Percentiles rank a stretch among this genome's conserved stretches.
Conservation (phyloP, 345 rosid species). For the Linum lewisii region DNA sequence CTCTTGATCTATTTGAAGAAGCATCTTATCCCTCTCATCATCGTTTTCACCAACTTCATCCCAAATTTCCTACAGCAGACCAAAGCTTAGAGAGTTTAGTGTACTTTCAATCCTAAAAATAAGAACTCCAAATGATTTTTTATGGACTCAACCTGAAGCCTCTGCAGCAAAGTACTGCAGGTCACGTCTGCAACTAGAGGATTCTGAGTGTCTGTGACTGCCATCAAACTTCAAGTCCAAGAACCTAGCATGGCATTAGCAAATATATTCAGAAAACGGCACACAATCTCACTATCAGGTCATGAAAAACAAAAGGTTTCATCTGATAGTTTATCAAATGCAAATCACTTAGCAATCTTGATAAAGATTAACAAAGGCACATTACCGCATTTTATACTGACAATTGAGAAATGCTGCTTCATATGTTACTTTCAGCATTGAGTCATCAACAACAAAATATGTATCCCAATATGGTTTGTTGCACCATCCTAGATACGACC, state of each 20-base stretch:
- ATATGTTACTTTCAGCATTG: too few species aligned
- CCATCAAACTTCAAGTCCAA: slow-evolving; percentile 41
- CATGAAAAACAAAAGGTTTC: too few species aligned
- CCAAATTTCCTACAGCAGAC: slow-evolving; percentile 69
- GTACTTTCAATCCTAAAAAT: not conserved
- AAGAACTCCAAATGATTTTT: not conserved
- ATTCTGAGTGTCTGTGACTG: slow-evolving; percentile 50
- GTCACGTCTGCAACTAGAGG: slow-evolving; percentile 80
- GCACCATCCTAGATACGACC: too few species aligned
- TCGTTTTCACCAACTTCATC: slow-evolving; percentile 98
- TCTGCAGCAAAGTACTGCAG: slow-evolving; percentile 75
- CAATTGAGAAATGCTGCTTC: too few species aligned
- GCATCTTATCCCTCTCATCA: slow-evolving; percentile 87
- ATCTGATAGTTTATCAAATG: too few species aligned
- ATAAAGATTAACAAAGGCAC: too few species aligned
- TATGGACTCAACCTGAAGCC: slow-evolving; percentile 53
- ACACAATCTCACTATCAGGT: not conserved
- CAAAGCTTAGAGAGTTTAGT: slow-evolving; percentile 4
- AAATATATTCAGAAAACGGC: slow-evolving; percentile 1
- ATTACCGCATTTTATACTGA: too few species aligned
- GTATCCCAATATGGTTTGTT: too few species aligned
- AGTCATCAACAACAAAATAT: too few species aligned
- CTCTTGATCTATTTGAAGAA: slow-evolving; percentile 87
- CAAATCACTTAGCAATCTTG: too few species aligned
- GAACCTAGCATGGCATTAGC: slow-evolving; percentile 23